Evolutionary conservation across 2,329 filamentous ascomycete species (phyloP).

Genomic region (Teratosphaeria zuluensis): DNA sequence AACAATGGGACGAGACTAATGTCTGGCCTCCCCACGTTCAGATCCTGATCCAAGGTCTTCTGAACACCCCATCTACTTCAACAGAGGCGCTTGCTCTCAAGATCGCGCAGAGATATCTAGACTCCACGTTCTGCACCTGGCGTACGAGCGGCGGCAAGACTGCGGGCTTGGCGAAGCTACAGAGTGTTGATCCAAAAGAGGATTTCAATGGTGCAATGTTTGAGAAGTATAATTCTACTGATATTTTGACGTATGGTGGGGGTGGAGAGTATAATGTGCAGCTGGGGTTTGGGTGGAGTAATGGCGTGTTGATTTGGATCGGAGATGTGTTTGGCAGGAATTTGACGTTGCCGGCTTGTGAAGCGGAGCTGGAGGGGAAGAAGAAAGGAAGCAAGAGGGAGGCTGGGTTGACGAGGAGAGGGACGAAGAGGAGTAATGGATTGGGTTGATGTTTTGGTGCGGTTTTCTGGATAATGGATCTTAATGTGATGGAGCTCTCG

Average conservation of each 20-base stretch:
- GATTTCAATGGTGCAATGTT: slow-evolving; percentile 52
- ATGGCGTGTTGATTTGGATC: slow-evolving; percentile 58
- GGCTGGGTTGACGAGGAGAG: background rate
- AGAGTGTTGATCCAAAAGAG: slow-evolving; percentile 32
- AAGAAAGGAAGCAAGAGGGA: background rate
- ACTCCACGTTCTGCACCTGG: slow-evolving; percentile 62
- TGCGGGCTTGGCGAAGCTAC: slow-evolving; percentile 40
- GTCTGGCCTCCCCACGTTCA: slow-evolving; percentile 62
- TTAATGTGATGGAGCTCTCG: background rate
- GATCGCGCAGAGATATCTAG: slow-evolving; percentile 56
- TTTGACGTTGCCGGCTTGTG: slow-evolving; percentile 43
- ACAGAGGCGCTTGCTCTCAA: slow-evolving; percentile 48
- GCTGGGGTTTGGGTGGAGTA: slow-evolving; percentile 62
- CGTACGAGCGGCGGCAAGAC: slow-evolving; percentile 56
- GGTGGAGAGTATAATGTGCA: slow-evolving; percentile 62
- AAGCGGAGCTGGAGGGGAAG: background rate
- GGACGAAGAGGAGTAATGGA: background rate
- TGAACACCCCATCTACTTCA: slow-evolving; percentile 48
- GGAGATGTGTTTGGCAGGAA: slow-evolving; percentile 52
- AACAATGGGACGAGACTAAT: slow-evolving; percentile 63
- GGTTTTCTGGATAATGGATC: background rate
- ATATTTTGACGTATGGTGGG: slow-evolving; percentile 51
- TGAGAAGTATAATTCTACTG: slow-evolving; percentile 56
- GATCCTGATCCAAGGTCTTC: slow-evolving; percentile 52
- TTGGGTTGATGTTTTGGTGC: background rate